These are phyloP conservation scores for Fusarium nanum DNA, from an alignment of 2,329 filamentous ascomycete genomes.

Conservation along the genomic window DNA sequence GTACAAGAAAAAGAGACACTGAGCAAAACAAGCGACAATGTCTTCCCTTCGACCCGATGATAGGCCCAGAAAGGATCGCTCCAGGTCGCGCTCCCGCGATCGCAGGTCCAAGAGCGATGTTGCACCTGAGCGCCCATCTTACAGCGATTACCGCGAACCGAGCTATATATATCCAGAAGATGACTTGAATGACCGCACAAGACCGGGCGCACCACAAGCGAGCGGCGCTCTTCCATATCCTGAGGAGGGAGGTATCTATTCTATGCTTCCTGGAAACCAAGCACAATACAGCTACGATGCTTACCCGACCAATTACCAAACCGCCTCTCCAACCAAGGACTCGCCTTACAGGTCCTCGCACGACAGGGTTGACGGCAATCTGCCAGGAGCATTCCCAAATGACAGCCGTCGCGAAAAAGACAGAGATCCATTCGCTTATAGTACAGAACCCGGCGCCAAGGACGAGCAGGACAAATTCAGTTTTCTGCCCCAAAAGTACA, in stretches of 20 bases:
- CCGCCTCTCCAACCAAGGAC: slow-evolving; percentile 51
- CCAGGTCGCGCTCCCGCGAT: slow-evolving; percentile 59
- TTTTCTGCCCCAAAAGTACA: slow-evolving; percentile 63
- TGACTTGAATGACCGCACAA: slow-evolving; percentile 53
- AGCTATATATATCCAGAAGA: slow-evolving; percentile 58
- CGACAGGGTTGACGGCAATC: slow-evolving; percentile 47
- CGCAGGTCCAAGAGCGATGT: slow-evolving; percentile 49
- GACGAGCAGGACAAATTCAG: slow-evolving; percentile 55
- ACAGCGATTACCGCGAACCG: slow-evolving; percentile 58
- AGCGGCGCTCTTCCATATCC: slow-evolving; percentile 54
- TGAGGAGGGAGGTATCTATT: slow-evolving; percentile 52
- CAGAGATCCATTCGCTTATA: slow-evolving; percentile 37
- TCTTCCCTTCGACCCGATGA: slow-evolving; percentile 65
- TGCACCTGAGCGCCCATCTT: slow-evolving; percentile 47
- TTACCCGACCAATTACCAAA: slow-evolving; percentile 49
- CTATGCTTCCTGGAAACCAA: slow-evolving; percentile 54
- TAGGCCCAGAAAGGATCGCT: slow-evolving; percentile 58
- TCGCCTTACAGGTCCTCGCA: slow-evolving; percentile 54
- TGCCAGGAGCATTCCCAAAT: slow-evolving; percentile 52
- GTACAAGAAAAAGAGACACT: background rate
- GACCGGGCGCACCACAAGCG: slow-evolving; percentile 50
- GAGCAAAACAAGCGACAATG: slow-evolving; percentile 52
- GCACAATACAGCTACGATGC: slow-evolving; percentile 57
- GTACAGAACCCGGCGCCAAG: slow-evolving; percentile 22
- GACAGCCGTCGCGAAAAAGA: slow-evolving; percentile 48